Evolutionary conservation across 352 stramenopile genomes (phyloP).

Genomic region (Pythium angustatum): DNA sequence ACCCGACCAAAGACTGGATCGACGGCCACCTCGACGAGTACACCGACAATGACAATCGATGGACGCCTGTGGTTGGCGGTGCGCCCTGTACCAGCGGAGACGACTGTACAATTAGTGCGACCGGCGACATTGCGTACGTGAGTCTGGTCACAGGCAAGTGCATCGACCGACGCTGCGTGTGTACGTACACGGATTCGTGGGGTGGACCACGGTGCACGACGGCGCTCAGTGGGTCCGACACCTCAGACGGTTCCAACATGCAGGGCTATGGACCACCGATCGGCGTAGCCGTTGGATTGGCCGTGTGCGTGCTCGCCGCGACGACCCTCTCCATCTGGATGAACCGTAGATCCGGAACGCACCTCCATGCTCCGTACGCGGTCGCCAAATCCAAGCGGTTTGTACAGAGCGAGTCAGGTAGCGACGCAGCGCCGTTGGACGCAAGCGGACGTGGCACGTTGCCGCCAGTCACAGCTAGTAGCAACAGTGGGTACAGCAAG

Average conservation of each 20-base stretch:
- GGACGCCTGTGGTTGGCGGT: conserved; percentile 10
- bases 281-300: conserved; percentile 37
- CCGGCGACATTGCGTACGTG: not conserved
- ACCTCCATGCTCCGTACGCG: not conserved
- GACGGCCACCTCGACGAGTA: conserved; percentile 25
- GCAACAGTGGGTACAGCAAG: conserved; percentile 66
- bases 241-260: conserved; percentile 31
- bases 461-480: too few species aligned
- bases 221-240: conserved; percentile 31
- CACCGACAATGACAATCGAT: conserved; percentile 16
- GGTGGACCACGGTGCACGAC: conserved; percentile 50
- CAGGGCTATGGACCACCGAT: conserved; percentile 45
- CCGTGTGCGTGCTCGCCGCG: conserved; percentile 32
- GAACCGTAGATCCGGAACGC: conserved; percentile 1
- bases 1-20: conserved; percentile 32
- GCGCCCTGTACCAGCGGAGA: conserved; percentile 13
- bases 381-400: not conserved
- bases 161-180: conserved; percentile 4
- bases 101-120: conserved; percentile 19
- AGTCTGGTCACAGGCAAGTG: conserved; percentile 14
- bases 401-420: not conserved
- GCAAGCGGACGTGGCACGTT: conserved; percentile 15
- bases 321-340: conserved; percentile 37
- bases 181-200: conserved; percentile 43
- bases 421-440: not conserved